Percentiles rank a stretch among this genome's conserved stretches.
phyloP scores from a whole-genome alignment of 495 filamentous ascomycete genomes.

The Podospora bellae-mahoneyi region DNA sequence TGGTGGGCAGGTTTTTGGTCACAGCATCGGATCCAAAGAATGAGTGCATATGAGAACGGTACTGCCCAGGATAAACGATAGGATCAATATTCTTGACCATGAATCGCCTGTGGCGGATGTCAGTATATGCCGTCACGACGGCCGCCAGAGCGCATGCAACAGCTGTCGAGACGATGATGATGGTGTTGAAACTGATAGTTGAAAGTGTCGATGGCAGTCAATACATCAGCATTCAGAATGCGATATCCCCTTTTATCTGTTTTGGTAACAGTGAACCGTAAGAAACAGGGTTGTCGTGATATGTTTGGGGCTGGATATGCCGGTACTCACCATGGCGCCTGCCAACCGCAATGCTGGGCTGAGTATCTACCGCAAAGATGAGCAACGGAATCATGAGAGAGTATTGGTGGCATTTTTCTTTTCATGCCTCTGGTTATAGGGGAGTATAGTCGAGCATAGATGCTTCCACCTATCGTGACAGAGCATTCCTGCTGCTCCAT shows the following conservation, averaged over 20 bases:
- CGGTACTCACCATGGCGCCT: background rate
- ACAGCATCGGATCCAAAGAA: conserved; percentile 38
- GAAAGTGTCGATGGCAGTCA: background rate
- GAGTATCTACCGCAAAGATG: background rate
- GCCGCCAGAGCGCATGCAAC: conserved; percentile 12
- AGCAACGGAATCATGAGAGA: background rate
- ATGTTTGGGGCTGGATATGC: background rate
- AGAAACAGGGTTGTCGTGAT: no score
- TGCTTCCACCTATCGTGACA: background rate
- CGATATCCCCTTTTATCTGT: background rate
- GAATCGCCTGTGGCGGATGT: conserved; percentile 38
- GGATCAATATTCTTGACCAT: conserved; percentile 42
- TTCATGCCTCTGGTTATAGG: background rate
- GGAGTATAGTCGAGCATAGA: background rate
- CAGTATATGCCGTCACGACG: conserved; percentile 30
- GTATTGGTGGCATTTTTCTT: background rate
- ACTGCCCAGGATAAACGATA: conserved; percentile 35
- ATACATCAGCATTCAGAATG: background rate
- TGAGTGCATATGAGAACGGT: conserved; percentile 39
- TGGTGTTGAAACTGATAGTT: background rate
- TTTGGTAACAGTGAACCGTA: no score
- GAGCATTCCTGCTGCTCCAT: background rate
- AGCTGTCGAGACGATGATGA: background rate
- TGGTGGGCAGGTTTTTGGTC: conserved; percentile 38
- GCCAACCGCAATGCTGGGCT: background rate